Conservation (phyloP, 441 rosid genomes). For the Mallotus repandus region DNA sequence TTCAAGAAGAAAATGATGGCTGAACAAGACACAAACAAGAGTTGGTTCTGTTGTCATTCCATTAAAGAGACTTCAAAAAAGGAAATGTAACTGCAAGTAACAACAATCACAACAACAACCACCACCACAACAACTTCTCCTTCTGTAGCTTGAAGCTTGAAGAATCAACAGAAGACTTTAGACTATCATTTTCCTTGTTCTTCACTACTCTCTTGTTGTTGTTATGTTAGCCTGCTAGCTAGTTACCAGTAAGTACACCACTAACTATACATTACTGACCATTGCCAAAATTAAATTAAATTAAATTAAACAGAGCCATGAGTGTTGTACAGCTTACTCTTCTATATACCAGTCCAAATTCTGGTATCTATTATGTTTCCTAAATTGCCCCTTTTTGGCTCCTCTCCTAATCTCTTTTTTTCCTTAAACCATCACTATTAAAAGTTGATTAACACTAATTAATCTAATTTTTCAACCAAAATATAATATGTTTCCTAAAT, state of each 20-base stretch:
- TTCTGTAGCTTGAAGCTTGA: background rate
- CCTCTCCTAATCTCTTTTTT: background rate
- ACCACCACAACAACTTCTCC: constrained; percentile 31
- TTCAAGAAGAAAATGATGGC: constrained; percentile 10
- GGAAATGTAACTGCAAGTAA: constrained; percentile 10
- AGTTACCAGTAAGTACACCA: background rate
- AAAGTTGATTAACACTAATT: no score
- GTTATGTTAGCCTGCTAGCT: background rate
- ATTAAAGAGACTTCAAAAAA: no score
- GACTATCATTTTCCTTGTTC: constrained; percentile 57
- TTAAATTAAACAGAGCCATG: no score
- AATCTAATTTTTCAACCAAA: no score
- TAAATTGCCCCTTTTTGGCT: background rate
- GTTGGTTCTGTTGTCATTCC: no score
- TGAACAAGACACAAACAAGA: constrained; percentile 2
- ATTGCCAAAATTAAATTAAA: no score
- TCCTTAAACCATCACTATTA: no score
- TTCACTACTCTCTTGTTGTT: constrained; percentile 37
- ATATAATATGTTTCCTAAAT: no score
- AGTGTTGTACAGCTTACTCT: background rate
- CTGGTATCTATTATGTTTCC: background rate
- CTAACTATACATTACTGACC: background rate
- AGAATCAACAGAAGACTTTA: background rate
- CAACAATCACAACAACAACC: background rate
- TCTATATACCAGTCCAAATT: background rate